Percentiles rank a stretch among this genome's conserved stretches.
These are phyloP conservation scores for Coriaria nepalensis DNA, from an alignment of 306 rosid species.

Conservation along the genomic window DNA sequence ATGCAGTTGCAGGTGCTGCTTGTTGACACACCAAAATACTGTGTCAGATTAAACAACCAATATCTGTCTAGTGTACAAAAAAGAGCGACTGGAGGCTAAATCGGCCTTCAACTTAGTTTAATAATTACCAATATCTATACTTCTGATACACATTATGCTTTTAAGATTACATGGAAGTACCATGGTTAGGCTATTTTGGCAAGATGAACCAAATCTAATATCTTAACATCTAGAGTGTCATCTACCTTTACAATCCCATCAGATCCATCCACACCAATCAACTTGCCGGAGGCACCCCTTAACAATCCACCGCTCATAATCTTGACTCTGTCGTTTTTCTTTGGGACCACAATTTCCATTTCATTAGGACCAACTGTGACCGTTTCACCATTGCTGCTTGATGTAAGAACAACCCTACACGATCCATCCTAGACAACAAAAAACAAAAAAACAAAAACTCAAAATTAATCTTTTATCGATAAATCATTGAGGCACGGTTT, in stretches of 20 bases:
- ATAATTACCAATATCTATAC: too few species aligned
- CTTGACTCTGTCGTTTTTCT: constrained; percentile 72
- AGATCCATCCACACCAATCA: constrained; percentile 94
- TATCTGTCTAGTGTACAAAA: too few species aligned
- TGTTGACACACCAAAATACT: too few species aligned
- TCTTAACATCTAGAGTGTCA: constrained; percentile 85
- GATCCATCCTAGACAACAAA: constrained; percentile 68
- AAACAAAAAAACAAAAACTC: constrained; percentile 1
- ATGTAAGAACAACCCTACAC: constrained; percentile 56
- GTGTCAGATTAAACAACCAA: too few species aligned
- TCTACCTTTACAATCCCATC: constrained; percentile 97
- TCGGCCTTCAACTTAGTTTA: too few species aligned
- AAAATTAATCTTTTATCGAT: not conserved
- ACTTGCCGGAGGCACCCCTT: constrained; percentile 89
- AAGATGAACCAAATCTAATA: constrained; percentile 66
- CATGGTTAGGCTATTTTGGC: constrained; percentile 65
- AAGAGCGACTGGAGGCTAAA: too few species aligned
- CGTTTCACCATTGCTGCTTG: constrained; percentile 65
- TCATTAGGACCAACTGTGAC: constrained; percentile 48
- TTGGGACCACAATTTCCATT: constrained; percentile 71
- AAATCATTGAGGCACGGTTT: not conserved
- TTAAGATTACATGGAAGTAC: not conserved
- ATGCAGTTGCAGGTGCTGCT: too few species aligned
- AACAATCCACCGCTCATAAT: constrained; percentile 81
- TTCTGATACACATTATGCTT: too few species aligned